A percentile compares a stretch with the other conserved stretches of the same genome.
phyloP scores from a whole-genome alignment of 192 early-diverging fungal species.

The Coemansia sp. region DNA sequence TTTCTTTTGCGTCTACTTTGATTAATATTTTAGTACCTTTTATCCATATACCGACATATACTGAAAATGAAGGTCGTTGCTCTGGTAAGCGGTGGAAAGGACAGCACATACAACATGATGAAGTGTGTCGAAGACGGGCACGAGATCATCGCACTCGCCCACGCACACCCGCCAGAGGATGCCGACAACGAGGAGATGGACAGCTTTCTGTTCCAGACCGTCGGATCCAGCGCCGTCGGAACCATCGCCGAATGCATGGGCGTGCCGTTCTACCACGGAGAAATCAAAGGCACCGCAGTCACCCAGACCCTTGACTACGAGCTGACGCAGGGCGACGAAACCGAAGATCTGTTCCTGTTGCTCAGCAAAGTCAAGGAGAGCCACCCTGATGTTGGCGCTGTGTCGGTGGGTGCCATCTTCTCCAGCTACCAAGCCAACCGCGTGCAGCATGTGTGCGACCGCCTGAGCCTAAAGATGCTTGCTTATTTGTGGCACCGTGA shows the following conservation, averaged over 20 bases:
- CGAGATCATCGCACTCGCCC: constrained; percentile 89
- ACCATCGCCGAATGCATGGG: constrained; percentile 81
- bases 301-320: constrained; percentile 67
- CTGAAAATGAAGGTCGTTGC: constrained; percentile 55
- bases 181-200: constrained; percentile 85
- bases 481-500: constrained; percentile 90
- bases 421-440: constrained; percentile 97
- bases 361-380: constrained; percentile 65
- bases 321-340: constrained; percentile 77
- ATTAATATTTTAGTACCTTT: too few relatives aligned
- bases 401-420: constrained; percentile 93
- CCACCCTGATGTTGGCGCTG: constrained; percentile 80
- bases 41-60: too few relatives aligned
- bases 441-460: constrained; percentile 90
- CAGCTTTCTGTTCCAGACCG: constrained; percentile 96
- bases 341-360: constrained; percentile 86
- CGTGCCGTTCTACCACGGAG: constrained; percentile 79
- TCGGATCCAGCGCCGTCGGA: constrained; percentile 88
- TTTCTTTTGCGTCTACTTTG: too few relatives aligned
- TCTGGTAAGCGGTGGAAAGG: constrained; percentile 85
- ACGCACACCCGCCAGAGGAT: constrained; percentile 73
- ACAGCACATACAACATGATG: constrained; percentile 94
- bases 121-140: constrained; percentile 93
- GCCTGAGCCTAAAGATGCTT: constrained; percentile 80
- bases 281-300: constrained; percentile 71